Evolutionary conservation across 176 grass and related monocot genomes (phyloP).

Genomic region (Carex littledalei): DNA sequence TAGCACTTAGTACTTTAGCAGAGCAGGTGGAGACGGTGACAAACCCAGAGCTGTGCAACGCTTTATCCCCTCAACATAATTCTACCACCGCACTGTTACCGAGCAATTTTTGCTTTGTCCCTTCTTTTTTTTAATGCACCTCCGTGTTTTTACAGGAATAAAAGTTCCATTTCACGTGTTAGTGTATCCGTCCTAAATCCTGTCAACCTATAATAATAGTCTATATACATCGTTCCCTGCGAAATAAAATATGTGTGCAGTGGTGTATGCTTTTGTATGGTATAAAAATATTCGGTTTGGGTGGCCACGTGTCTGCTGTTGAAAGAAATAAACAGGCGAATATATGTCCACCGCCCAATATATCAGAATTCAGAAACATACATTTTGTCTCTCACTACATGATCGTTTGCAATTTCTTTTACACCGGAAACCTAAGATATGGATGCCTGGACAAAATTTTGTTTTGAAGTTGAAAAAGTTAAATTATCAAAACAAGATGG

Average conservation of each 20-base stretch:
- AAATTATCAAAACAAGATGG: too few relatives aligned
- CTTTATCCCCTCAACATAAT: conserved; percentile 14
- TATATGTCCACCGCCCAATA: neutral
- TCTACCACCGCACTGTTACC: conserved; percentile 8
- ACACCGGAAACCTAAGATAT: too few relatives aligned
- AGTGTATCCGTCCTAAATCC: neutral
- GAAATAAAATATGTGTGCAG: neutral
- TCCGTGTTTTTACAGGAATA: conserved; percentile 4
- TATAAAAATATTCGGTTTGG: neutral
- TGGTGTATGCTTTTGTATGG: neutral
- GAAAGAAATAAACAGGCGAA: neutral
- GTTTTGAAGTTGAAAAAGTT: too few relatives aligned
- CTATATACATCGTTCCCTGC: neutral
- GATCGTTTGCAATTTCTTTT: neutral
- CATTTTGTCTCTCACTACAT: neutral
- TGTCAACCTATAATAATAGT: neutral
- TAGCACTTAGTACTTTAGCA: neutral
- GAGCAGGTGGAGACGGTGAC: conserved; percentile 3
- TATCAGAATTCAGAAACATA: neutral
- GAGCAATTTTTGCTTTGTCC: conserved; percentile 8
- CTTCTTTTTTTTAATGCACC: conserved; percentile 8
- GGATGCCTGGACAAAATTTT: too few relatives aligned
- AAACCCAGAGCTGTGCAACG: neutral
- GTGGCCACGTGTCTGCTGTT: conserved; percentile 2
- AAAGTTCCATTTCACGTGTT: conserved; percentile 2